Evolutionary conservation across 2,329 filamentous ascomycete genomes (phyloP).

Genomic region (Nemania sp.): DNA sequence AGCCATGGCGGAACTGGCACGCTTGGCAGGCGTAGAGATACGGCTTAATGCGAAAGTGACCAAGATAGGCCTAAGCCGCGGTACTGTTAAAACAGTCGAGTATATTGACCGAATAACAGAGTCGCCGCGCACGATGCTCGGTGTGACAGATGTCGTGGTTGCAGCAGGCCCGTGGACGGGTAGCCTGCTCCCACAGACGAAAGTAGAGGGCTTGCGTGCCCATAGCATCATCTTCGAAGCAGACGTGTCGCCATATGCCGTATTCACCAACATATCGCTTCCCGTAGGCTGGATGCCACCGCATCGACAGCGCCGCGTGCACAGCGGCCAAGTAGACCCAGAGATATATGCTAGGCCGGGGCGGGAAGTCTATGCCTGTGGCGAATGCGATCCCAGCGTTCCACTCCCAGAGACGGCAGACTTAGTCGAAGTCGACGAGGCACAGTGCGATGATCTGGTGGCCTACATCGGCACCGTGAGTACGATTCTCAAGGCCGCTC

Average conservation of each 20-base stretch:
- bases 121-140: conserved; percentile 42
- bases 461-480: conserved; percentile 73
- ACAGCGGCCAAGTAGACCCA: conserved; percentile 68
- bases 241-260: conserved; percentile 70
- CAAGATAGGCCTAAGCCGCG: conserved; percentile 58
- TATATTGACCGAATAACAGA: conserved; percentile 55
- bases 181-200: conserved; percentile 58
- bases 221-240: conserved; percentile 68
- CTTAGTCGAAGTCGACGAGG: conserved; percentile 73
- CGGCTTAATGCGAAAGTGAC: conserved; percentile 69
- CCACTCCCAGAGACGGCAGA: conserved; percentile 77
- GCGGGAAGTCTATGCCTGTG: conserved; percentile 90
- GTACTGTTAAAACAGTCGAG: conserved; percentile 63
- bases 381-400: conserved; percentile 75
- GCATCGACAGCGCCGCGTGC: conserved; percentile 57
- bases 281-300: conserved; percentile 64
- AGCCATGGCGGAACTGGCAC: conserved; percentile 75
- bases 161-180: conserved; percentile 67
- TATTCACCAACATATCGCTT: conserved; percentile 85
- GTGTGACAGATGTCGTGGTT: conserved; percentile 58
- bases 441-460: conserved; percentile 81
- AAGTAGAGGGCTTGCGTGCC: conserved; percentile 61
- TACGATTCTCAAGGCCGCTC: conserved; percentile 66
- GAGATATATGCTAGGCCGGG: conserved; percentile 93
- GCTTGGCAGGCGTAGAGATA: conserved; percentile 69